Evolutionary conservation across 768 basidiomycete species (phyloP), one percentile per base, ranked within the genome.

Genomic region (Trametes punicea): DNA sequence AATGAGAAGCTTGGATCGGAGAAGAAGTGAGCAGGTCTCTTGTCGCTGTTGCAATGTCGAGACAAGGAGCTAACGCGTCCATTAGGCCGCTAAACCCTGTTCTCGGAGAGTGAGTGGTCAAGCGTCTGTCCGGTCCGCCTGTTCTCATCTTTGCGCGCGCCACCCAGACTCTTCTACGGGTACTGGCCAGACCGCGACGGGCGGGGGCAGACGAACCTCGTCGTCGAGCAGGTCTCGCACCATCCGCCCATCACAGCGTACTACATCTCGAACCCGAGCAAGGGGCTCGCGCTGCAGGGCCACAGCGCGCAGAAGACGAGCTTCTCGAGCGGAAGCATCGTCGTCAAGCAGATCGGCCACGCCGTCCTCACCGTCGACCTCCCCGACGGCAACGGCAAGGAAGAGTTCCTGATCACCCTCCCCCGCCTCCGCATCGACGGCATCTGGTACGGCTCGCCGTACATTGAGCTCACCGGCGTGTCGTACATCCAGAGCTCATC

Each of bases 1-100:
- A 98, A 98, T 65, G 94, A 97, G 74, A 86, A 87, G 60, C 88
- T 93, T 84, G 96, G 96, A 13, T 93, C 90, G 1, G 95, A 98
- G 81, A 98, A 98, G 79, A 98, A 98, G 90, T 91, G 60, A 45
- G 83, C 74, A 18, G 29, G 52, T 50, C 11, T 49, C 21, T 16
- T 21, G 26, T 9, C 26, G 38, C 27, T 45, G 23, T 45, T 30
- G 11, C 20, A 23, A 30, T 56, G 18, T 33, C 21, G 16, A 26
- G 6, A 40, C 11, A 50, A 59, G 52, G 61, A 42, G 11, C 36
- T 54, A 65, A 51, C 57, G 40, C 46, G 50, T 25, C 21, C 16
- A 62, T 16, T 36, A 95, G 93, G 65, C 96, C 96, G 15, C 78
- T 99, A 52, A 99, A 99, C 68, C 96, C 96, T 30, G 93, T 92